A percentile compares a stretch with the other conserved stretches of the same genome.
These are phyloP conservation scores for Tetracentron sinense DNA, from an alignment of 164 flowering plant species.

Conservation along the genomic window DNA sequence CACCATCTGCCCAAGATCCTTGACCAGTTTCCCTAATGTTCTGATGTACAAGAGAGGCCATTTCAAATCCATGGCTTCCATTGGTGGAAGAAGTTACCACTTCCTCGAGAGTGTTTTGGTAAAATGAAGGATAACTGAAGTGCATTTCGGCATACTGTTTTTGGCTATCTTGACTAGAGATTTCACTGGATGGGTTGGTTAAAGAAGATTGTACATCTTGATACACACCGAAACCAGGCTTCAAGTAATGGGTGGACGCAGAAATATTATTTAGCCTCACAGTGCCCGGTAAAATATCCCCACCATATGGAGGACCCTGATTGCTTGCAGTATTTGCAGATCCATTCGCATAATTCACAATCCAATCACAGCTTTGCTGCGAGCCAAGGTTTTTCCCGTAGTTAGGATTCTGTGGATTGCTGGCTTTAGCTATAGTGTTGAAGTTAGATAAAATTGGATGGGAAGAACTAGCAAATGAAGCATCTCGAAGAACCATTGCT, in stretches of 20 bases:
- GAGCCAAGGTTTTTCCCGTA: conserved; percentile 39
- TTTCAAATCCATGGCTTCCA: conserved; percentile 19
- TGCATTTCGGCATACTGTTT: conserved; percentile 26
- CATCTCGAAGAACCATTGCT: conserved; percentile 5
- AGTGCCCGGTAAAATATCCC: conserved; percentile 21
- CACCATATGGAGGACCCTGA: conserved; percentile 21
- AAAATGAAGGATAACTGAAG: conserved; percentile 21
- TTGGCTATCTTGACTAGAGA: conserved; percentile 29
- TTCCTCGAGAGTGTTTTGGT: conserved; percentile 33
- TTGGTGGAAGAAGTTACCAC: conserved; percentile 28
- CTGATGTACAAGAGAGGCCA: conserved; percentile 19
- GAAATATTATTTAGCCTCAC: conserved; percentile 14
- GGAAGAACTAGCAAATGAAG: conserved; percentile 11
- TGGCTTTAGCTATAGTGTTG: conserved; percentile 10
- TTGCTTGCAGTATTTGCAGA: conserved; percentile 18
- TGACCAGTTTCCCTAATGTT: conserved; percentile 18
- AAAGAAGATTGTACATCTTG: conserved; percentile 30
- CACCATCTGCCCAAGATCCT: conserved; percentile 29
- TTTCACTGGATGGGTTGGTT: conserved; percentile 20
- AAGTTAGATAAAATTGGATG: conserved; percentile 9
- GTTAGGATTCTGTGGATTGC: conserved; percentile 23
- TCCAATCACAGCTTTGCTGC: conserved; percentile 35
- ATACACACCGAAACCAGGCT: conserved; percentile 24
- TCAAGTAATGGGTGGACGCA: conserved; percentile 16
- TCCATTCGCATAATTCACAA: conserved; percentile 25